Evolutionary conservation across 2,329 filamentous ascomycete species (phyloP).

Genomic region (Chalara sp.): DNA sequence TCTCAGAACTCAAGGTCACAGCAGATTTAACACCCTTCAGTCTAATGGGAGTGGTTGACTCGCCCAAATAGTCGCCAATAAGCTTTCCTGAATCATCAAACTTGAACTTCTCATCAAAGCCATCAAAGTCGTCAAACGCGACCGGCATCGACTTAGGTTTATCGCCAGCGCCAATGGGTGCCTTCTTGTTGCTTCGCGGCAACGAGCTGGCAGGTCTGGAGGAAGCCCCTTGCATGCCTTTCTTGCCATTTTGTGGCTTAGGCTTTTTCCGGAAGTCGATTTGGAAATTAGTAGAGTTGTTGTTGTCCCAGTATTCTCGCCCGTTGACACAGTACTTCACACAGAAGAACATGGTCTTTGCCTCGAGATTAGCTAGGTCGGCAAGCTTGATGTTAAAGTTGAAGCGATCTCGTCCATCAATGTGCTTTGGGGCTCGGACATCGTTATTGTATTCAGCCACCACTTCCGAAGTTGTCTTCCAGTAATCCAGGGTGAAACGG

Average conservation of each 20-base stretch:
- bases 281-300: conserved; percentile 79
- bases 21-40: conserved; percentile 64
- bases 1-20: conserved; percentile 42
- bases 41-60: conserved; percentile 45
- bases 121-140: conserved; percentile 64
- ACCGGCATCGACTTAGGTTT: conserved; percentile 44
- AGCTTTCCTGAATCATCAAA: conserved; percentile 50
- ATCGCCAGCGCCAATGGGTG: conserved; percentile 39
- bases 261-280: conserved; percentile 84
- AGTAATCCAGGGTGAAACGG: conserved; percentile 93
- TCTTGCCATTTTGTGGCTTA: conserved; percentile 54
- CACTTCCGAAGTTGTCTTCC: conserved; percentile 97
- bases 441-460: conserved; percentile 81
- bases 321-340: conserved; percentile 80
- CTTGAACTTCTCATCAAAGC: conserved; percentile 37
- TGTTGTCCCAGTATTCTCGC: conserved; percentile 94
- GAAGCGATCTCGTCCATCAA: conserved; percentile 76
- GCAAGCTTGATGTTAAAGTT: conserved; percentile 90
- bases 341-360: conserved; percentile 89
- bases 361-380: conserved; percentile 84
- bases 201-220: conserved; percentile 47
- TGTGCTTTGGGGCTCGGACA: conserved; percentile 57
- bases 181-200: conserved; percentile 59
- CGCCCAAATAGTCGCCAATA: conserved; percentile 56
- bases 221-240: conserved; percentile 41